Base-by-base conservation (phyloP, 352 stramenopile genomes). In the Phytophthora megakarya region DNA sequence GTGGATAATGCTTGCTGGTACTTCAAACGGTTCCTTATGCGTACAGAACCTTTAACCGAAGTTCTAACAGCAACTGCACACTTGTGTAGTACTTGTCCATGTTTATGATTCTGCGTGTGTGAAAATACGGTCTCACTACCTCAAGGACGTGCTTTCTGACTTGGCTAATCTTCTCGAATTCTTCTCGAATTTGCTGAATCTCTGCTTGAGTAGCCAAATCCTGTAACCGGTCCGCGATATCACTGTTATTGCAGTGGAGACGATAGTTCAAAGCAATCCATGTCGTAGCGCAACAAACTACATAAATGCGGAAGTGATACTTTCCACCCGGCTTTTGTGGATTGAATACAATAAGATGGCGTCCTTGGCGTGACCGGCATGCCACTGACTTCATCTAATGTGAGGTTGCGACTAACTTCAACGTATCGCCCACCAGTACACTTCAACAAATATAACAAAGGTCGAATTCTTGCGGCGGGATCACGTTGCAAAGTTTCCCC, bases 251-350 rank as follows among this genome's bases (percentile, higher is more conserved):
- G 19, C 72, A 68, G 28, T 76, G 72, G 1, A 76, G 30, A 18
- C 60, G 65, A 59, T 70, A 76, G 30, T 47, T 70, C 9, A 76
- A 26, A 11, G 53, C 45, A 15, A 76, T 54, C 60, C 72, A 76
- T 11, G 67, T 45, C 5, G 61, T 76, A 1, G 72, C 23, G 18
- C 72, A 76, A 26, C 64, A 76, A 4, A 61, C 35, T 43, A 65
- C 62, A 45, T 75, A 76, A 9, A 80, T 56, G 9, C 65, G 51
- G 50, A 80, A 80, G 23, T 80, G 67, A 32, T 71, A 73, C 38
- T 75, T 73, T 3, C 71, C 67, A 13, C 46, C 55, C 3, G 72
- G 64, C 22, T 76, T 80, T 43, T 54, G 58, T 3, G 58, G 40
- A 23, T 45, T 51, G 15, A 44, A 42, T 19, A 60, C 47, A 12